These are phyloP conservation scores for Gelatoporia subvermispora DNA, from an alignment of 768 basidiomycete species.

Conservation along the genomic window DNA sequence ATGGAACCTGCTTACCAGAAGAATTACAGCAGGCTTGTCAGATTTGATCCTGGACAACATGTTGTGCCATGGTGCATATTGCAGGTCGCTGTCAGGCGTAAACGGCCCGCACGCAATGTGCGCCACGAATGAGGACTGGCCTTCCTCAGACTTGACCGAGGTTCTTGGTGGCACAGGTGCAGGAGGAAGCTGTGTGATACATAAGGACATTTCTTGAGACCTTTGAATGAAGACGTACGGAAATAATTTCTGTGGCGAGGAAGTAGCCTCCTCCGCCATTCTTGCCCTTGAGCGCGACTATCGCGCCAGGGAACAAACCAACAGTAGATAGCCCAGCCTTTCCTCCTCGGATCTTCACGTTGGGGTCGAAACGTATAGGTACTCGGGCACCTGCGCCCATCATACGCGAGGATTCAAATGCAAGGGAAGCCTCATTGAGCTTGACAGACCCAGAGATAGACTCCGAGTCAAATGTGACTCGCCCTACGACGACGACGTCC, in stretches of 20 bases:
- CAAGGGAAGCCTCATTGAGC: conserved; percentile 67
- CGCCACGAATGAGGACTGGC: conserved; percentile 53
- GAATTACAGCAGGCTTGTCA: conserved; percentile 67
- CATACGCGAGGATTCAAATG: conserved; percentile 81
- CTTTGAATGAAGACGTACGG: too few relatives aligned
- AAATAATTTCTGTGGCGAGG: conserved; percentile 72
- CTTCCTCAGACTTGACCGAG: conserved; percentile 33
- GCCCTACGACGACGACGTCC: conserved; percentile 23
- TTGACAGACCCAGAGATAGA: conserved; percentile 49
- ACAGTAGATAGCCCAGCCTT: conserved; percentile 56
- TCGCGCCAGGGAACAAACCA: conserved; percentile 84
- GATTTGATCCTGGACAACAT: conserved; percentile 58
- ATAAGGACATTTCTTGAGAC: too few relatives aligned
- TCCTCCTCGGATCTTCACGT: conserved; percentile 61
- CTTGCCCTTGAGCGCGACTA: conserved; percentile 80
- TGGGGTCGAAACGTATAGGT: conserved; percentile 64
- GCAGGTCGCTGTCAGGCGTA: conserved; percentile 72
- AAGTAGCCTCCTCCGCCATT: conserved; percentile 92
- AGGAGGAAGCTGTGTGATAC: conserved; percentile 31
- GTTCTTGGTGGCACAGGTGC: conserved; percentile 25
- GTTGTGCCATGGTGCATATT: conserved; percentile 64
- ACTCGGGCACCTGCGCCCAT: conserved; percentile 66
- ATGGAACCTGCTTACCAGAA: conserved; percentile 52
- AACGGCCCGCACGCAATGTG: conserved; percentile 83
- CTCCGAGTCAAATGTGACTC: conserved; percentile 52